Evolutionary conservation across 192 early-diverging fungal species (phyloP).

Genomic region (Coemansia sp.): DNA sequence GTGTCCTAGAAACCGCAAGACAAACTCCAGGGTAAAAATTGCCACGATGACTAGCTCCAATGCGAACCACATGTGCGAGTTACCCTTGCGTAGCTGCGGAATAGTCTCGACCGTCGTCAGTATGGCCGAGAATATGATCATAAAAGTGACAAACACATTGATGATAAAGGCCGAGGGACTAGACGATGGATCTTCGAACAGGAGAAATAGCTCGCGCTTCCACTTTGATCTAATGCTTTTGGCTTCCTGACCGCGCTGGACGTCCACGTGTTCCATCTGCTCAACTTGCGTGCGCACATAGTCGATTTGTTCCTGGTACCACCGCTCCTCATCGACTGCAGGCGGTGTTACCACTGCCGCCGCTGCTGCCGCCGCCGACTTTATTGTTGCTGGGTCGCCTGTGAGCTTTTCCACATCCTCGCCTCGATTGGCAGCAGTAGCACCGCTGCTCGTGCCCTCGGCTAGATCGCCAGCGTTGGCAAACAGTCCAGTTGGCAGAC

Average conservation of each 20-base stretch:
- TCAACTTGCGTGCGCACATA: conserved; percentile 57
- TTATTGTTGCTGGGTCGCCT: conserved; percentile 5
- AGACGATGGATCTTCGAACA: conserved; percentile 81
- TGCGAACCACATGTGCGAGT: conserved; percentile 62
- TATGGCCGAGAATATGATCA: conserved; percentile 74
- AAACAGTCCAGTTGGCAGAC: conserved; percentile 22
- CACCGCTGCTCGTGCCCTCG: conserved; percentile 1
- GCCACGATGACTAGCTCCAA: conserved; percentile 72
- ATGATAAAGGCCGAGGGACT: conserved; percentile 70
- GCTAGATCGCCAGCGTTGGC: neutral
- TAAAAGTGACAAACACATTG: conserved; percentile 74
- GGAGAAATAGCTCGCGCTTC: conserved; percentile 69
- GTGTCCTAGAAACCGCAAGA: conserved; percentile 70
- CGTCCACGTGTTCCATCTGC: conserved; percentile 49
- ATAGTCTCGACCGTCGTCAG: conserved; percentile 83
- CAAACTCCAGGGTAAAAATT: conserved; percentile 77
- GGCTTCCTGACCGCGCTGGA: conserved; percentile 52
- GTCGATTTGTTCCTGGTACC: conserved; percentile 58
- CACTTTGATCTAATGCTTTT: conserved; percentile 47
- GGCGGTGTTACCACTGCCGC: conserved; percentile 29
- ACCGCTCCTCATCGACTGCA: conserved; percentile 44
- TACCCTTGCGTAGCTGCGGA: conserved; percentile 65
- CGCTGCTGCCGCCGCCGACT: conserved; percentile 2
- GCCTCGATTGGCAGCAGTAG: neutral
- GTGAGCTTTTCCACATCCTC: conserved; percentile 1